Evolutionary conservation across 2,329 filamentous ascomycete species (phyloP).

Genomic region (Pleurostoma richardsiae): DNA sequence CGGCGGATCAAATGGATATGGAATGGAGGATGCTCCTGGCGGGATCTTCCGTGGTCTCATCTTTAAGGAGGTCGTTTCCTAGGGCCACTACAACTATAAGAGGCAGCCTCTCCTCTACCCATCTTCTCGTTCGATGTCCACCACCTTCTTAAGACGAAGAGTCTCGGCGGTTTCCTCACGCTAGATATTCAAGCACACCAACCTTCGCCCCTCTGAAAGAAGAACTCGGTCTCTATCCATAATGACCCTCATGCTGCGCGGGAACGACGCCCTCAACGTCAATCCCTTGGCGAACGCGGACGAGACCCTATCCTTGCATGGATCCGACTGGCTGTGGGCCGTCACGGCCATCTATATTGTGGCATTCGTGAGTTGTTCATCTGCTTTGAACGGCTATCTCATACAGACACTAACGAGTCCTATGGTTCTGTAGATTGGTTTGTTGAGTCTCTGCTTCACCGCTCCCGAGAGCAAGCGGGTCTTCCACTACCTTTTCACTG

Average conservation of each 20-base stretch:
- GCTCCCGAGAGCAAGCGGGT: constrained; percentile 36
- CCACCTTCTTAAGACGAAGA: too few species aligned
- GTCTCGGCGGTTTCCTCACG: too few species aligned
- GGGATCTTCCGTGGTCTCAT: too few species aligned
- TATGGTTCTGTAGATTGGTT: constrained; percentile 21
- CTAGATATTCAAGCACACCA: too few species aligned
- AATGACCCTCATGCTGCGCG: neutral
- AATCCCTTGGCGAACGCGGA: constrained; percentile 36
- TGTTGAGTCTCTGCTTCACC: constrained; percentile 28
- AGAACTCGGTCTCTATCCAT: too few species aligned
- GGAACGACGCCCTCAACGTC: constrained; percentile 39
- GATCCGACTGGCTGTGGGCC: constrained; percentile 52
- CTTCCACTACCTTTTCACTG: constrained; percentile 44
- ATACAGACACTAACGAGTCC: neutral
- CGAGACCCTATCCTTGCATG: constrained; percentile 33
- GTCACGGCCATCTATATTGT: constrained; percentile 42
- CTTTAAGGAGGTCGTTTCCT: too few species aligned
- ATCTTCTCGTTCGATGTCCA: too few species aligned
- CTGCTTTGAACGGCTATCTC: constrained; percentile 28
- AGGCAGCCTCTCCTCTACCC: too few species aligned
- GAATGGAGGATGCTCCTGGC: too few species aligned
- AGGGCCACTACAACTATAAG: too few species aligned
- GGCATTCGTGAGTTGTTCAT: constrained; percentile 39
- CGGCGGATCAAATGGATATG: too few species aligned
- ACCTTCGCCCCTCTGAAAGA: too few species aligned